phyloP scores from a whole-genome alignment of 2,329 filamentous ascomycete genomes.

The Teratosphaeria destructans region DNA sequence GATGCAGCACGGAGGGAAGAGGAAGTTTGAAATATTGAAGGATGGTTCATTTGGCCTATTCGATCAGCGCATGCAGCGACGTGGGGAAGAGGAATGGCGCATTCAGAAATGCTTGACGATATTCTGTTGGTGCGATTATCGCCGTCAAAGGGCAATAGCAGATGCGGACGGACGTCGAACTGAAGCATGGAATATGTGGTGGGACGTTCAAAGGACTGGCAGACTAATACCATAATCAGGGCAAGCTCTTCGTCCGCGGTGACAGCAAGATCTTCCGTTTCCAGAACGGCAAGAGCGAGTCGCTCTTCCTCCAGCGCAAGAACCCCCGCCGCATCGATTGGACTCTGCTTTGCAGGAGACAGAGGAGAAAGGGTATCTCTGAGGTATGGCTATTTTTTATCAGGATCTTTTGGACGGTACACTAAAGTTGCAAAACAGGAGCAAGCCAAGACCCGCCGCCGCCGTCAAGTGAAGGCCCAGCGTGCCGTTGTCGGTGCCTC shows the following conservation, averaged over 20 bases:
- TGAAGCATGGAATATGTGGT: not conserved
- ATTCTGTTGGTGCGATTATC: not conserved
- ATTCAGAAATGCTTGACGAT: not conserved
- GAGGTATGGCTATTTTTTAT: slow-evolving; percentile 56
- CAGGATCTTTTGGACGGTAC: not conserved
- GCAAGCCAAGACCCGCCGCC: slow-evolving; percentile 98
- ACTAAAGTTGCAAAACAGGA: slow-evolving; percentile 52
- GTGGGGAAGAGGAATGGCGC: not conserved
- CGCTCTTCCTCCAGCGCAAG: slow-evolving; percentile 99
- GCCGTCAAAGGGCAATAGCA: not conserved
- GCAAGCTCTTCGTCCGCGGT: slow-evolving; percentile 98
- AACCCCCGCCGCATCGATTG: slow-evolving; percentile 99
- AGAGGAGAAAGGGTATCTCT: slow-evolving; percentile 99
- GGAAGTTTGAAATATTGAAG: not conserved
- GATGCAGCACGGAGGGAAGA: not conserved
- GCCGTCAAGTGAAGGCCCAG: slow-evolving; percentile 96
- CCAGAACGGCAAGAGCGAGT: slow-evolving; percentile 99
- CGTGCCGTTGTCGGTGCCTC: slow-evolving; percentile 98
- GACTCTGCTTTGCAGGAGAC: slow-evolving; percentile 95
- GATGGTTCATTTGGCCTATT: not conserved
- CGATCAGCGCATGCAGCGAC: not conserved
- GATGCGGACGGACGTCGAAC: not conserved
- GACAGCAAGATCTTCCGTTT: slow-evolving; percentile 99
- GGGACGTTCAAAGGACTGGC: not conserved
- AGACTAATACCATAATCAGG: slow-evolving; percentile 44